Evolutionary conservation across 192 early-diverging fungal genomes (phyloP).

Genomic region (Lunasporangiospora selenospora): DNA sequence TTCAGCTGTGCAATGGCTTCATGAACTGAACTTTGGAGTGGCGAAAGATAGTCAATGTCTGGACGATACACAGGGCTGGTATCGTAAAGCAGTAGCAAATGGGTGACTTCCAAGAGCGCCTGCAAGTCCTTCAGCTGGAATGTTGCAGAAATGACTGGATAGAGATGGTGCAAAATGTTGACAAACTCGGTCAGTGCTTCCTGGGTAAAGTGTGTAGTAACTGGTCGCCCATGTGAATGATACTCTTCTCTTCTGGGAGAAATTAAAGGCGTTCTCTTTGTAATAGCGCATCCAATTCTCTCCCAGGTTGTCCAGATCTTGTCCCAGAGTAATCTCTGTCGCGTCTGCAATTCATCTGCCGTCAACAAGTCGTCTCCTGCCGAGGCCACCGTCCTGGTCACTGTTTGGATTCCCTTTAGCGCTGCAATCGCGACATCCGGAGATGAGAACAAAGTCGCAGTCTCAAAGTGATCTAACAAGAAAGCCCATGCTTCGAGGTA

Average conservation of each 20-base stretch:
- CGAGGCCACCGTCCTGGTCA: conserved; percentile 52
- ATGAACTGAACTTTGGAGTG: conserved; percentile 73
- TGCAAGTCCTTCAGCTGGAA: conserved; percentile 64
- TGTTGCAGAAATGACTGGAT: conserved; percentile 56
- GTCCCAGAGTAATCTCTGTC: conserved; percentile 60
- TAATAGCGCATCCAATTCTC: conserved; percentile 72
- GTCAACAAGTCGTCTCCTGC: conserved; percentile 8
- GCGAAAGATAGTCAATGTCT: conserved; percentile 67
- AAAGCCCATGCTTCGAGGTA: conserved; percentile 75
- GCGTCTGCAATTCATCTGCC: conserved; percentile 23
- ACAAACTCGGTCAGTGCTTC: conserved; percentile 73
- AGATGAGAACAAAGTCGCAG: conserved; percentile 67
- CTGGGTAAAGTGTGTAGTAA: conserved; percentile 66
- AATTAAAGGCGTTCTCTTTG: conserved; percentile 21
- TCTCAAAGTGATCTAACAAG: conserved; percentile 77
- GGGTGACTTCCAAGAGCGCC: conserved; percentile 54
- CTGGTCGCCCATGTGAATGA: conserved; percentile 15
- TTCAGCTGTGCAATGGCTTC: conserved; percentile 58
- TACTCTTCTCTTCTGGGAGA: conserved; percentile 21
- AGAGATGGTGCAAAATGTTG: conserved; percentile 67
- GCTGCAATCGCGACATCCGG: conserved; percentile 82
- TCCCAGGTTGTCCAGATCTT: conserved; percentile 75
- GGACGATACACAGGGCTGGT: conserved; percentile 61
- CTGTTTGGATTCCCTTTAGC: conserved; percentile 69
- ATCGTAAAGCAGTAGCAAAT: conserved; percentile 67